These are phyloP conservation scores for Fragilaria crotonensis DNA, from an alignment of 108 stramenopile genomes.

Conservation along the genomic window DNA sequence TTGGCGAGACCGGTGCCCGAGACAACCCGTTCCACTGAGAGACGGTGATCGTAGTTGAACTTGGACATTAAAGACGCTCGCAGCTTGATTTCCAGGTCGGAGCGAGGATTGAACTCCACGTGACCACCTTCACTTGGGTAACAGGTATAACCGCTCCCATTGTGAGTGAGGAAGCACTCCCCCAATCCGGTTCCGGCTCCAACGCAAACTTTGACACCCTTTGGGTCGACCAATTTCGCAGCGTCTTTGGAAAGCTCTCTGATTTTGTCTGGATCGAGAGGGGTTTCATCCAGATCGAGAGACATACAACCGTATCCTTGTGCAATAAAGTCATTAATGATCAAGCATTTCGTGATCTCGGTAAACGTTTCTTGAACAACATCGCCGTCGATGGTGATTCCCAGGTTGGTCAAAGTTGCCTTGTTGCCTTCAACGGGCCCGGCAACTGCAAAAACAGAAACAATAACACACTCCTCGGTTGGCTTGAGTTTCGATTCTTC, in stretches of 20 bases:
- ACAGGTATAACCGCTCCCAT: slow-evolving; percentile 63
- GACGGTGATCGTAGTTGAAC: slow-evolving; percentile 49
- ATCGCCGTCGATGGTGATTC: slow-evolving; percentile 38
- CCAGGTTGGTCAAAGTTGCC: slow-evolving; percentile 77
- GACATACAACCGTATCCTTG: slow-evolving; percentile 94
- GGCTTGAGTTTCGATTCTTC: slow-evolving; percentile 14
- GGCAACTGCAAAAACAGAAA: slow-evolving; percentile 89
- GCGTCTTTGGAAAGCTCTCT: slow-evolving; percentile 47
- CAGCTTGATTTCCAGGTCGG: slow-evolving; percentile 68
- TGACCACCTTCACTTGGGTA: slow-evolving; percentile 97
- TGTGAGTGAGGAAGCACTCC: slow-evolving; percentile 83
- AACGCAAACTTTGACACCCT: slow-evolving; percentile 87
- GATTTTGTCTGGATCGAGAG: too few relatives aligned
- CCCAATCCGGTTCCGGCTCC: slow-evolving; percentile 98
- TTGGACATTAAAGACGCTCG: slow-evolving; percentile 57
- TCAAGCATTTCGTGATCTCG: slow-evolving; percentile 46
- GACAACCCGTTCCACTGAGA: slow-evolving; percentile 94
- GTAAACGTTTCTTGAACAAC: slow-evolving; percentile 12
- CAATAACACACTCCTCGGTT: slow-evolving; percentile 24
- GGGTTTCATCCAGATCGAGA: slow-evolving; percentile 55
- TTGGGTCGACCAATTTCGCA: slow-evolving; percentile 30
- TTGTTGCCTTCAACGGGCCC: slow-evolving; percentile 84
- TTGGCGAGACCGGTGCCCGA: slow-evolving; percentile 92
- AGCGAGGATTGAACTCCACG: slow-evolving; percentile 86
- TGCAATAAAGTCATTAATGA: slow-evolving; percentile 97